Conservation (phyloP, 352 stramenopile species). For the Pelagophyceae sp. region DNA sequence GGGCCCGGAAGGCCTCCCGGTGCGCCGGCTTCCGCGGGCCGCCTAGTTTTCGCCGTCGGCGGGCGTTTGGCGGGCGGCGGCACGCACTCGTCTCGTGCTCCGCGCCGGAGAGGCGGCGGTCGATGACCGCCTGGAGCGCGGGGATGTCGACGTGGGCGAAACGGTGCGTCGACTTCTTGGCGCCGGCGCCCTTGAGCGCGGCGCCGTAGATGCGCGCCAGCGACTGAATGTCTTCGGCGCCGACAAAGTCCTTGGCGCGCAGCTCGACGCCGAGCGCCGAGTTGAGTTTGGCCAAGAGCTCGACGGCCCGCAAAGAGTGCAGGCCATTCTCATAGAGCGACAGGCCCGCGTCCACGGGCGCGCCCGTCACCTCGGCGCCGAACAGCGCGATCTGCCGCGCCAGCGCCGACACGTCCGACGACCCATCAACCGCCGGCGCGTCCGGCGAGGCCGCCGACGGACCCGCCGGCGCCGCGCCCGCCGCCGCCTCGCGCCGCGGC, state of each 20-base stretch:
- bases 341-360: neutral
- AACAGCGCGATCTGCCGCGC: neutral
- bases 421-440: neutral
- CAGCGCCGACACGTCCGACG: neutral
- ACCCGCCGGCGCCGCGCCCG: neutral
- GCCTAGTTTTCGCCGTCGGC: too few relatives aligned
- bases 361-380: neutral
- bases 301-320: conserved; percentile 7
- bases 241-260: neutral
- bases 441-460: neutral
- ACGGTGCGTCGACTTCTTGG: neutral
- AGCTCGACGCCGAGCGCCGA: neutral
- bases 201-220: neutral
- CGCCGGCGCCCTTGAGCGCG: neutral
- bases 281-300: conserved; percentile 16
- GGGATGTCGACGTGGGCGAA: neutral
- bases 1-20: neutral
- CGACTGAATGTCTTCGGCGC: neutral
- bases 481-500: neutral
- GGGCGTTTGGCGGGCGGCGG: too few relatives aligned
- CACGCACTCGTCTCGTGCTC: neutral
- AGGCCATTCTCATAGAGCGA: conserved; percentile 15
- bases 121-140: neutral
- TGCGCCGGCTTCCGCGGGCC: neutral
- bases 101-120: neutral